phyloP scores from a whole-genome alignment of 2,329 filamentous ascomycete genomes.

The Alternaria rosae region DNA sequence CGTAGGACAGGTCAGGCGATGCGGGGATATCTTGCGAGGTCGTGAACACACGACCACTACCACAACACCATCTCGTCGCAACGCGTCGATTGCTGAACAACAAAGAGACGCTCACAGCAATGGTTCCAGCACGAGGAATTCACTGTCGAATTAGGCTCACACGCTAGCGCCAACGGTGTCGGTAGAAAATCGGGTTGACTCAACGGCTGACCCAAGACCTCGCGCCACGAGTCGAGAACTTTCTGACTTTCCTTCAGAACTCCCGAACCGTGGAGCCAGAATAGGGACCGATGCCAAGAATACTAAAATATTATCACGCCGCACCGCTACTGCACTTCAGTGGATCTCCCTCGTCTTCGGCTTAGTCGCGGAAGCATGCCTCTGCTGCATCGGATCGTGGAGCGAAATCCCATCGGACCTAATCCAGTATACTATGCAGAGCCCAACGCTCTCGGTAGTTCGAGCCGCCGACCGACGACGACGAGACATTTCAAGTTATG shows the following conservation, averaged over 20 bases:
- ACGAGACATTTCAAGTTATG: neutral
- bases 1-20: constrained; percentile 8
- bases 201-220: neutral
- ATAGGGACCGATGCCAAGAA: neutral
- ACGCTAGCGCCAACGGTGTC: neutral
- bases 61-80: constrained; percentile 1
- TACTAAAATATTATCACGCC: neutral
- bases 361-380: neutral
- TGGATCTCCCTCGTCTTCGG: neutral
- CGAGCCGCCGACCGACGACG: neutral
- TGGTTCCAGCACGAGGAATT: neutral
- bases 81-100: neutral
- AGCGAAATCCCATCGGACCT: neutral
- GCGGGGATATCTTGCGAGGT: neutral
- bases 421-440: neutral
- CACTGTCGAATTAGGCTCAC: neutral
- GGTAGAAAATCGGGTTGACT: neutral
- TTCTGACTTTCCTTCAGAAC: neutral
- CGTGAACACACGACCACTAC: neutral
- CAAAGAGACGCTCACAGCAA: neutral
- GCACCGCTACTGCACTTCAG: neutral
- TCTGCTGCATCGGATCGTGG: neutral
- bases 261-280: neutral
- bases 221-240: neutral
- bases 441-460: neutral